phyloP scores from a whole-genome alignment of 192 early-diverging fungal species.

The Coemansia sp. region DNA sequence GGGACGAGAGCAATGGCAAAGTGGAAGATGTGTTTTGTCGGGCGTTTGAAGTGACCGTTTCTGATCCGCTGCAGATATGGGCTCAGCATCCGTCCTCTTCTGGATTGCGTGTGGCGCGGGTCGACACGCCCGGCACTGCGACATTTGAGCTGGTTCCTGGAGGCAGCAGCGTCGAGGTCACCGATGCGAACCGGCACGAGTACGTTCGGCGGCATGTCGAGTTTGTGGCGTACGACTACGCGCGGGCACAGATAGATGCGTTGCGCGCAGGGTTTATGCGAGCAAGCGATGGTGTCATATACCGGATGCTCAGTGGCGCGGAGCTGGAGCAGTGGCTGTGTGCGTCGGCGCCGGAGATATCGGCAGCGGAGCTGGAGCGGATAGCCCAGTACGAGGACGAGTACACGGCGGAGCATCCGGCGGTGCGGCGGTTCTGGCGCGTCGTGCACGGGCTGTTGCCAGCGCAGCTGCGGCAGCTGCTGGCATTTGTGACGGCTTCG shows the following conservation, averaged over 20 bases:
- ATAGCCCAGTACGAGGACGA: conserved; percentile 83
- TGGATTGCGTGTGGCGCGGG: neutral
- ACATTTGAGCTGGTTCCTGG: conserved; percentile 19
- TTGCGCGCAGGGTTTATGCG: conserved; percentile 72
- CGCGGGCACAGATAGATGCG: conserved; percentile 65
- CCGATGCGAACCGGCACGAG: conserved; percentile 66
- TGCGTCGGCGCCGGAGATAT: conserved; percentile 55
- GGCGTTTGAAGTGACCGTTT: conserved; percentile 81
- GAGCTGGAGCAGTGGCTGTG: conserved; percentile 78
- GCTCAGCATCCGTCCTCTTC: too few relatives aligned
- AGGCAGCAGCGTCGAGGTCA: conserved; percentile 71
- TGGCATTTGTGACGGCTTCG: conserved; percentile 88
- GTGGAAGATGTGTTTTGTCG: conserved; percentile 82
- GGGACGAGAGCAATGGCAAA: conserved; percentile 63
- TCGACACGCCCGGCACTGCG: neutral
- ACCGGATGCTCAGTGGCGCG: conserved; percentile 50
- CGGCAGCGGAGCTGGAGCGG: conserved; percentile 69
- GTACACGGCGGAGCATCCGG: conserved; percentile 61
- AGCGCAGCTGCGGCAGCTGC: conserved; percentile 67
- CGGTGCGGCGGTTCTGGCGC: conserved; percentile 79
- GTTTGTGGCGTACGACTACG: conserved; percentile 64
- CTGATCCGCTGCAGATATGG: conserved; percentile 29
- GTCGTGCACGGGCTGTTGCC: conserved; percentile 65
- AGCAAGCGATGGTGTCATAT: conserved; percentile 51
- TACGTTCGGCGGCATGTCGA: conserved; percentile 73